Evolutionary conservation across 2,329 filamentous ascomycete genomes (phyloP), one percentile per base, ranked within the genome.

Genomic region (Rhynchosporium agropyri): DNA sequence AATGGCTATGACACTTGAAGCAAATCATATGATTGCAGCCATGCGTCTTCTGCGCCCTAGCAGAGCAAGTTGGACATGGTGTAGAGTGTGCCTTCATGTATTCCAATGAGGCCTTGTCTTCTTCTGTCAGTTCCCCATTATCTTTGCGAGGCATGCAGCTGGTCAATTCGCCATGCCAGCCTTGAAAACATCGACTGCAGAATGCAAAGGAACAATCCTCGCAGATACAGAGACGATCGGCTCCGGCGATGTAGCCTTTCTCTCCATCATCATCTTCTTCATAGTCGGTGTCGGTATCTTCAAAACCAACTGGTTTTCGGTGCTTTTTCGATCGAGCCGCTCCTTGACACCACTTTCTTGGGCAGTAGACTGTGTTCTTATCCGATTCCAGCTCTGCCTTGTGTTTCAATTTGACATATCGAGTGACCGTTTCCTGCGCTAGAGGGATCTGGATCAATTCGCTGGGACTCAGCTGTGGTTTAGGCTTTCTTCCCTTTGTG

Each of bases 21-120:
- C 94, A 97, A 56, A 89, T 90, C 92, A 98, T 98, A 77, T 97
- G 93, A 76, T 97, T 97, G 81, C 95, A 99, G 45, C 95, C 95
- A 73, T 91, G 87, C 1, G 89, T 91, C 80, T 99, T 99, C 74
- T 97, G 91, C 28, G 89, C 89, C 0, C 91, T 91, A 0, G 89
- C 88, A 36, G 82, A 86, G 77, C 95, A 99, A 3, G 92, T 94
- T 10, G 95, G 93, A 73, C 95, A 99, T 1, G 90, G 87, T 10
- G 92, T 92, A 0, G 93, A 96, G 77, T 97, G 88, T 65, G 86
- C 78, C 55, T 85, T 81, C 69, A 99, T 81, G 74, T 96, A 99
- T 63, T 95, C 90, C 67, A 95, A 81, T 2, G 91, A 92, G 0
- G 92, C 92, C 73, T 91, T 88, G 70, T 97, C 93, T 74, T 97